Base-by-base conservation (phyloP, 345 rosid genomes). In the Melaleuca alternifolia region DNA sequence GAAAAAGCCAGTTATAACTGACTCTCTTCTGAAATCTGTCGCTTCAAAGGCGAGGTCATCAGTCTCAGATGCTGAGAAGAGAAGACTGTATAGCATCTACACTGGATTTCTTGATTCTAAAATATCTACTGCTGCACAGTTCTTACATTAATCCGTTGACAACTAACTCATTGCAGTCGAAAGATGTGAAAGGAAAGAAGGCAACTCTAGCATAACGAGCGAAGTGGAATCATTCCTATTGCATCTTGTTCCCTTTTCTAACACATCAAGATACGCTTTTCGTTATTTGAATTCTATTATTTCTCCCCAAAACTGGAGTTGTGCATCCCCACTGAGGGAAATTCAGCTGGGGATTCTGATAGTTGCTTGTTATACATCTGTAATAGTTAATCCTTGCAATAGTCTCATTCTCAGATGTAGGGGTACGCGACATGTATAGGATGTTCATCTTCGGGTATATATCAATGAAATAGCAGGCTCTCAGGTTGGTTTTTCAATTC, bases 41-140 rank as follows among this genome's bases (percentile, higher is more conserved):
- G 96, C 97, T 86, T 90, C 96, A 15, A 94, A 93, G 91, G 94
- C 98, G 59, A 92, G 96, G 88, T 97, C 98, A 21, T 97, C 98
- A 3, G 97, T 95, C 90, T 94, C 99, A 12, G 97, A 96, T 84
- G 24, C 95, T 6, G 99, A 96, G 93, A 97, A 94, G 87, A 92
- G 89, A 88, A 95, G 96, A 89, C 93, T 97, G 26, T 95, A 93
- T 87, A 90, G 88, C 87, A 97, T 97, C 82, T 97, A 97, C 83
- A 87, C 93, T 87, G 98, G 96, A 91, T 97, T 96, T 90, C 88
- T 96, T 84, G 94, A 94, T 89, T 93, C 97, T 50, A 96, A 94
- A 90, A 94, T 89, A 94, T 94, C 97, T 53, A 91, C 89, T 79
- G 89, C 91, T 50, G 87, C 92, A 26, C 95, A 46, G 79, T 33